Percentiles rank a stretch among this genome's conserved stretches.
These are phyloP conservation scores for Moesziomyces sp. DNA, from an alignment of 1,284 basidiomycete genomes.

Conservation along the genomic window DNA sequence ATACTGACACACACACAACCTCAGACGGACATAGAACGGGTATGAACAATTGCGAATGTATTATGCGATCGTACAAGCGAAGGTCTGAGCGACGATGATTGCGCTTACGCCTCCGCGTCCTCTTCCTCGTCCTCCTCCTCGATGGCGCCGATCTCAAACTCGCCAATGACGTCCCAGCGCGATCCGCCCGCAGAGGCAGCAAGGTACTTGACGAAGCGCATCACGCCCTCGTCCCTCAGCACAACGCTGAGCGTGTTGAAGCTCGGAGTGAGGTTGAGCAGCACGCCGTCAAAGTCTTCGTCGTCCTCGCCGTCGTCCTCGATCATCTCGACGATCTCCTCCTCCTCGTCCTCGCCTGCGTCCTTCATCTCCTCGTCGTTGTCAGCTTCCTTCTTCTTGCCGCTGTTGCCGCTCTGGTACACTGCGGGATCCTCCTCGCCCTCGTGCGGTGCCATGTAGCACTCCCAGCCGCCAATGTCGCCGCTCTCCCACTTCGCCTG, in stretches of 20 bases:
- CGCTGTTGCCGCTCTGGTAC: conserved; percentile 74
- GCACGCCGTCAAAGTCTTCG: conserved; percentile 79
- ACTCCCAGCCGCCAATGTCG: conserved; percentile 95
- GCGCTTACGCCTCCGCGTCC: conserved; percentile 4
- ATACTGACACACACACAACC: neutral
- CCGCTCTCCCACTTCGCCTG: conserved; percentile 76
- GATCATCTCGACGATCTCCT: conserved; percentile 62
- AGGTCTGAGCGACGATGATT: no score
- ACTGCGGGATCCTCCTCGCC: conserved; percentile 84
- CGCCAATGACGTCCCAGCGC: conserved; percentile 65
- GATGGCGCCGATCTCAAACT: conserved; percentile 61
- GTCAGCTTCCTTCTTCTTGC: conserved; percentile 55
- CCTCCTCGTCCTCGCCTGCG: conserved; percentile 69
- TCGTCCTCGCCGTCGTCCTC: conserved; percentile 70
- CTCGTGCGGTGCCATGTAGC: conserved; percentile 93
- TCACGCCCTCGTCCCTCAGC: conserved; percentile 89
- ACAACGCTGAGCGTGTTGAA: conserved; percentile 92
- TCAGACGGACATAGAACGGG: neutral
- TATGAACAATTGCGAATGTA: neutral
- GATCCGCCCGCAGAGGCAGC: conserved; percentile 61
- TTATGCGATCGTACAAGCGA: neutral
- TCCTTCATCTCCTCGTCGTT: conserved; percentile 47
- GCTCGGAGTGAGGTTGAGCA: conserved; percentile 87
- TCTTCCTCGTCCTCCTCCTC: conserved; percentile 59
- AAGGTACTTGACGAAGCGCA: conserved; percentile 71